phyloP scores from a whole-genome alignment of 306 rosid species.

The Begonia masoniana region DNA sequence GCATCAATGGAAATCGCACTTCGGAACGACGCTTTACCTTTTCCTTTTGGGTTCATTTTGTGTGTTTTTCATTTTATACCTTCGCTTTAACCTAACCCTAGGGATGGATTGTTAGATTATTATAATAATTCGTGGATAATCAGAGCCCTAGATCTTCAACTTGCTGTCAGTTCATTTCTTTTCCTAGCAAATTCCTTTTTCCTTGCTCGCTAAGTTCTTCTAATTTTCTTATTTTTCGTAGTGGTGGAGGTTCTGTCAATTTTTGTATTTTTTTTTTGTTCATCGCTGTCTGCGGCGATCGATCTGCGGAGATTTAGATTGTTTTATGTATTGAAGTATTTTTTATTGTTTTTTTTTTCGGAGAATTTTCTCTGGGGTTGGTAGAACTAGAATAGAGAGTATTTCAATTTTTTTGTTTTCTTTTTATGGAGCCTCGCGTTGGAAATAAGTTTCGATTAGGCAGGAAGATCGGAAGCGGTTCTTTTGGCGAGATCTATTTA shows the following conservation, averaged over 20 bases:
- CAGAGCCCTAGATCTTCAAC: neutral
- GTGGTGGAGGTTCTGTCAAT: conserved; percentile 3
- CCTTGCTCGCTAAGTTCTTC: conserved; percentile 3
- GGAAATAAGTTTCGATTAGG: conserved; percentile 85
- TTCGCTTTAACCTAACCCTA: neutral
- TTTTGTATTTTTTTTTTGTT: neutral
- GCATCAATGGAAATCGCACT: too few relatives aligned
- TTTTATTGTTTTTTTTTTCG: neutral
- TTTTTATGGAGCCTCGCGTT: conserved; percentile 87
- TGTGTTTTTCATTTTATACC: neutral
- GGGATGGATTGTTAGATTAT: neutral
- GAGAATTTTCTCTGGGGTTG: conserved; percentile 6
- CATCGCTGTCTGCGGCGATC: conserved; percentile 7
- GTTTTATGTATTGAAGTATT: neutral
- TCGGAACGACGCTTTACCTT: conserved; percentile 2
- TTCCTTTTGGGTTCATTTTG: neutral
- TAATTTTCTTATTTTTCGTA: neutral
- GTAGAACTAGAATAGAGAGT: conserved; percentile 11
- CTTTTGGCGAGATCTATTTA: conserved; percentile 93
- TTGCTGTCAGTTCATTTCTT: neutral
- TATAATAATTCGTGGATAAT: too few relatives aligned
- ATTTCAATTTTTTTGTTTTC: conserved; percentile 14
- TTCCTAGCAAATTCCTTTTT: neutral
- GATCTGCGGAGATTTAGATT: neutral
- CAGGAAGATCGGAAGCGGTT: conserved; percentile 92